Base-by-base conservation (phyloP, 1,139 yeast species). In the Nakaseomyces delphensis region DNA sequence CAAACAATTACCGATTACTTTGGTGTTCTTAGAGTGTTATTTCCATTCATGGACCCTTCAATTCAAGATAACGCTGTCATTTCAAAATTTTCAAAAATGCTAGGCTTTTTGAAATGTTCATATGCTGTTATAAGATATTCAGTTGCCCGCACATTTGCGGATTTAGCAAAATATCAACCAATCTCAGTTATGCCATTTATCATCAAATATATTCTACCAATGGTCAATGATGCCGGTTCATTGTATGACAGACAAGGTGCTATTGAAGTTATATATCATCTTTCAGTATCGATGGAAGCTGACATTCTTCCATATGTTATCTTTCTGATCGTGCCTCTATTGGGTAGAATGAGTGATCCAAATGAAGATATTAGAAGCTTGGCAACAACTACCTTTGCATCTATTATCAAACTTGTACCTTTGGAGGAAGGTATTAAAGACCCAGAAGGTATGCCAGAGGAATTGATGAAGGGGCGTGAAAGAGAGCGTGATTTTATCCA, bases 341-440 rank as follows among this genome's bases (percentile, higher is more conserved):
- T 93, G 54, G 99, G 98, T 40, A 76, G 98, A 61, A 93, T 93
- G 98, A 87, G 96, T 70, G 99, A 93, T 64, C 73, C 95, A 1
- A 87, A 89, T 57, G 76, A 74, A 44, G 96, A 87, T 60, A 81
- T 89, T n/a, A 77, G 99, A 55, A 73, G 83, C 16, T 66, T 93
- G 43, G 95, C 98, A 0, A 89, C 98, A 0, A 86, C 96, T 0
- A 86, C 98, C 0, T 93, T 93, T 73, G 99, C 99, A 0, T 81
- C 95, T 0, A 86, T 93, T 48, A 91, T 93, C 54, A 93, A 91
- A 60, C 69, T 93, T 48, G 97, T 91, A 18, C 99, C 99, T 4
- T 72, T 93, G 48, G 99, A 93, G 66, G 94, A 95, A 6, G 98
- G 98, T 57, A 89, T 93, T 38, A 91, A 95, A 1, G 96, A 91